Evolutionary conservation across 768 basidiomycete species (phyloP), one percentile per base, ranked within the genome.

Genomic region (Mycena filopes): DNA sequence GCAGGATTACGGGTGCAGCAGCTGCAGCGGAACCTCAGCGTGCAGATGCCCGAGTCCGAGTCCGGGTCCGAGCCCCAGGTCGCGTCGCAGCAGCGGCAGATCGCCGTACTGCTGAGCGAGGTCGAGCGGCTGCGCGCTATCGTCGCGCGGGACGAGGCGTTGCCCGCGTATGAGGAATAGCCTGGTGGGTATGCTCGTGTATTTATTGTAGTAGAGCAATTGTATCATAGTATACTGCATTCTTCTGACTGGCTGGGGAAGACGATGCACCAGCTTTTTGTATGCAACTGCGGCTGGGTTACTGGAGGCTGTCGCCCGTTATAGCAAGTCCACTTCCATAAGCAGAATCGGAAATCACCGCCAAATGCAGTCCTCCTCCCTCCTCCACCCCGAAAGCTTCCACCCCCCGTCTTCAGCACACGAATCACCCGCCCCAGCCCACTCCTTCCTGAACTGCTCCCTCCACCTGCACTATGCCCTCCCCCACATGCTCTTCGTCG

Each of bases 401-500:
- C 83, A 84, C 47, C 81, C 80, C 21, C 72, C n/a, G n/a, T 73
- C 0, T 77, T 79, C 10, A 73, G 67, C 2, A 80, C 75, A 9
- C 70, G 55, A 20, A 64, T 83, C 41, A 61, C n/a, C n/a, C n/a
- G n/a, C n/a, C n/a, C n/a, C 72, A 33, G 50, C 62, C 68, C 18
- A 45, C 25, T 29, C 43, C 47, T 25, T 54, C 38, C 65, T 47
- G 36, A 68, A 68, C 20, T 86, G 85, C 69, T 71, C 79, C 16
- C 67, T 80, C 1, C 74, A 84, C 57, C 75, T 85, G 1, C 74
- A 79, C 63, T 81, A 78, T 66, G 57, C 69, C 3, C 75, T 85
- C 5, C 84, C 83, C 8, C 77, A 81, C 0, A 71, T 81, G 12
- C 62, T 84, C 18, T 85, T 85, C 69, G 77, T 84, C 40, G 84